Evolutionary conservation across 495 filamentous ascomycete genomes (phyloP), one percentile per base, ranked within the genome.

Genomic region (Penicillium soppii): DNA sequence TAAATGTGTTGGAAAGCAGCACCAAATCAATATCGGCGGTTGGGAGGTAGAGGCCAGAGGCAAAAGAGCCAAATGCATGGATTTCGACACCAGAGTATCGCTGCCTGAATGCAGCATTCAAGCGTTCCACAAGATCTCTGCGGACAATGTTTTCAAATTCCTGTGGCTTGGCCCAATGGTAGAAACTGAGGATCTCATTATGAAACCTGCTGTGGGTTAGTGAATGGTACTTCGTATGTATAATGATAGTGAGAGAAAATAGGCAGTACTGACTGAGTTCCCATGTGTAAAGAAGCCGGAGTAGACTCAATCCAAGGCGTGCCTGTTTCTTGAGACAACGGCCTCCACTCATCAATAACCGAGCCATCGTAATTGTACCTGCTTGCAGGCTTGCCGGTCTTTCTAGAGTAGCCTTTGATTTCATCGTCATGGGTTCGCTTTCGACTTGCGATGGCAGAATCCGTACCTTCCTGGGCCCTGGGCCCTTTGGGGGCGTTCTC

Each of bases 11-110:
- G 0, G 91, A 94, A 27, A 92, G 76, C n/a, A 91, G 72, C 3
- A 95, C 92, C 27, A 97, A 72, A 66, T 98, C 94, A 77, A 98
- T 92, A 67, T 98, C 94, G 4, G 85, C 89, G 1, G 85, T 94
- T 0, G 94, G 94, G 4, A 98, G 79, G 62, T 96, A 97, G 10
- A 97, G 74, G 0, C 89, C 90, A 7, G 90, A 89, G 12, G 89
- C 88, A 58, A 91, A 98, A 0, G 94, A 97, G 13, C 94, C 94
- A 68, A 97, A 98, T 8, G 84, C 75, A 16, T 78, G 74, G 2
- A 97, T 66, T 32, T 84, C 73, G 19, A 82, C 77, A 32, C 81
- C 77, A 4, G 69, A 60, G 56, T 80, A 81, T 10, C 72, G 67
- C 16, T 46, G 68, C 29, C 72, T 70, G 56, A 91, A 77, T 4